Conservation (phyloP, 805 yeast species). For the Komagataella mondaviorum region DNA sequence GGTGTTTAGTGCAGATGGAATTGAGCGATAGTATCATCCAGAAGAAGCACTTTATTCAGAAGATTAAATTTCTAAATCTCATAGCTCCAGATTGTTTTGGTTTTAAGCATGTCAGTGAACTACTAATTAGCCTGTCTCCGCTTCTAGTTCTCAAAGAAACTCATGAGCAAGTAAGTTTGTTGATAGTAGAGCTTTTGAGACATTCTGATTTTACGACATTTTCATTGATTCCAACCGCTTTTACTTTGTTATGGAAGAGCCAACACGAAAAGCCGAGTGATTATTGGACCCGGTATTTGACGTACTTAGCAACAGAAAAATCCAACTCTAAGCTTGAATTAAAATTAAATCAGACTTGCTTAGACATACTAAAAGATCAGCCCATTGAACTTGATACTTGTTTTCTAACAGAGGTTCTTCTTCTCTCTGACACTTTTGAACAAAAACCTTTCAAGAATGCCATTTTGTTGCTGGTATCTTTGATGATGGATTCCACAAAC, state of each 20-base stretch:
- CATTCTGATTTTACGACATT: not conserved
- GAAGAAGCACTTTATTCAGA: slow-evolving; percentile 16
- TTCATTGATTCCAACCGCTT: not conserved
- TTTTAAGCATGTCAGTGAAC: slow-evolving; percentile 8
- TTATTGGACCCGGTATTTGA: not conserved
- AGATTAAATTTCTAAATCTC: slow-evolving; percentile 21
- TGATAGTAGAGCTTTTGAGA: not conserved
- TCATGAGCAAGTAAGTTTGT: not conserved
- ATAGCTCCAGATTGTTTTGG: slow-evolving; percentile 11
- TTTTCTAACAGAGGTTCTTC: not conserved
- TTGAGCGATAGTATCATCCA: slow-evolving; percentile 11
- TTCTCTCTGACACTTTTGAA: not conserved
- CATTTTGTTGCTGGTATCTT: not conserved
- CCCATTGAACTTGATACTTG: not conserved
- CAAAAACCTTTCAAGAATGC: not conserved
- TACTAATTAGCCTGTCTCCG: slow-evolving; percentile 6
- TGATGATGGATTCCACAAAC: not conserved
- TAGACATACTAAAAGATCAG: not conserved
- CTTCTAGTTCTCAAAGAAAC: not conserved
- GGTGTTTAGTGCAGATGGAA: slow-evolving; percentile 14
- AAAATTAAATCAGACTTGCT: not conserved
- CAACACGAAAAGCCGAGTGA: not conserved
- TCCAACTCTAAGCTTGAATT: not conserved
- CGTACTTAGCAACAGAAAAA: not conserved
- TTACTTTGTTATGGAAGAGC: not conserved